These are phyloP conservation scores for Cytospora leucostoma DNA, from an alignment of 2,329 filamentous ascomycete genomes.

Conservation along the genomic window DNA sequence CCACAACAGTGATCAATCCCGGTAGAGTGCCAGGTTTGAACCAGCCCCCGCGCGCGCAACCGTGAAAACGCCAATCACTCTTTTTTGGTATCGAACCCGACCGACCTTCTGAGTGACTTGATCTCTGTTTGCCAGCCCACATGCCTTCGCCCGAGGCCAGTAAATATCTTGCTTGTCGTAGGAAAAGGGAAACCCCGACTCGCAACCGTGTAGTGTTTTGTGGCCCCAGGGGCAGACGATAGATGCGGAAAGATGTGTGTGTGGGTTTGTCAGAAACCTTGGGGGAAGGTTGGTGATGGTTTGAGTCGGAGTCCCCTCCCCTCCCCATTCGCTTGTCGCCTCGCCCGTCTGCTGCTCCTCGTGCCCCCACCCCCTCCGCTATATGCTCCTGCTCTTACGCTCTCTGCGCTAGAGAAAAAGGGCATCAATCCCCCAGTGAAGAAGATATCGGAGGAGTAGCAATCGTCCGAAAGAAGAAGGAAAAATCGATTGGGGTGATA, in stretches of 20 bases:
- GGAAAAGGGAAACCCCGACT: neutral
- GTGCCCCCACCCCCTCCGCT: too few relatives aligned
- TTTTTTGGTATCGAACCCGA: neutral
- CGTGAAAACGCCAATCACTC: neutral
- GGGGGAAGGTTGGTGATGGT: constrained; percentile 4
- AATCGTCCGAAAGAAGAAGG: constrained; percentile 4
- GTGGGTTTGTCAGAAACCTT: neutral
- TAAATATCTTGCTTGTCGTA: neutral
- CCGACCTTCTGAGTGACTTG: neutral
- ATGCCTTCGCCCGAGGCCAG: neutral
- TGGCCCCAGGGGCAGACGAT: constrained; percentile 7
- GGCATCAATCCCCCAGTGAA: neutral
- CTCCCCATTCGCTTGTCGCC: constrained; percentile 1
- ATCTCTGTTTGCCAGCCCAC: neutral
- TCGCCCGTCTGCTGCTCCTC: constrained; percentile 2
- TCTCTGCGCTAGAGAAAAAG: neutral
- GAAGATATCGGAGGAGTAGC: constrained; percentile 11
- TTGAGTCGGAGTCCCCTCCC: neutral
- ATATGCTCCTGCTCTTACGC: neutral
- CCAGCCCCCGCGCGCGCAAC: neutral
- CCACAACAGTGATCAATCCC: neutral
- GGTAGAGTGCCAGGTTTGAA: constrained; percentile 1
- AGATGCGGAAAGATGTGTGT: neutral
- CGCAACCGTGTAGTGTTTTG: constrained; percentile 4
- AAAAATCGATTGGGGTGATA: constrained; percentile 16